A percentile compares a stretch with the other conserved stretches of the same genome.
Evolutionary conservation across 306 rosid species (phyloP).

Genomic region (Begonia peltatifolia): DNA sequence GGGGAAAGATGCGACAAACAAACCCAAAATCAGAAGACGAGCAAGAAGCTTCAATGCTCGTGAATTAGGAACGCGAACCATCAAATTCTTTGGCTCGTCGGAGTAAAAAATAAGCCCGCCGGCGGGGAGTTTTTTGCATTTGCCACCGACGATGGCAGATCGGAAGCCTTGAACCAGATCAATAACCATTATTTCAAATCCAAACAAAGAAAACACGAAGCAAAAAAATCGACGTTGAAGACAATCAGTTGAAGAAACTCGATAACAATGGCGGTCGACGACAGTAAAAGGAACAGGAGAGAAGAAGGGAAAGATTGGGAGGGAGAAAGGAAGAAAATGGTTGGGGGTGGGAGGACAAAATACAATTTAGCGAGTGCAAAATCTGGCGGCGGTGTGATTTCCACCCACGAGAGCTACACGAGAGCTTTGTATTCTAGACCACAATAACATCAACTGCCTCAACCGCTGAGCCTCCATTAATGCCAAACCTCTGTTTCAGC

Average conservation of each 20-base stretch:
- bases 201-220: no score
- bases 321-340: conserved; percentile 6
- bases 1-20: conserved; percentile 15
- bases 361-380: conserved; percentile 36
- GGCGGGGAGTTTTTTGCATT: conserved; percentile 7
- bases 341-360: no score
- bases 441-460: conserved; percentile 25
- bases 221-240: background rate
- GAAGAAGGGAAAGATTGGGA: conserved; percentile 3
- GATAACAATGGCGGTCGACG: background rate
- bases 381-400: conserved; percentile 50
- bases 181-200: conserved; percentile 15
- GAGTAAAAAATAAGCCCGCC: background rate
- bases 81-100: conserved; percentile 3
- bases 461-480: conserved; percentile 41
- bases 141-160: conserved; percentile 3
- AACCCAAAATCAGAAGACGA: conserved; percentile 16
- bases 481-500: background rate
- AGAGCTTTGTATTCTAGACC: conserved; percentile 29
- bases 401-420: conserved; percentile 52
- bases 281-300: background rate
- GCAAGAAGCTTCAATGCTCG: conserved; percentile 14
- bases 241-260: background rate
- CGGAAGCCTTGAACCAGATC: conserved; percentile 15
- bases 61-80: conserved; percentile 19